phyloP scores from a whole-genome alignment of 1,284 basidiomycete species.

The Cryptococcus wingfieldii region DNA sequence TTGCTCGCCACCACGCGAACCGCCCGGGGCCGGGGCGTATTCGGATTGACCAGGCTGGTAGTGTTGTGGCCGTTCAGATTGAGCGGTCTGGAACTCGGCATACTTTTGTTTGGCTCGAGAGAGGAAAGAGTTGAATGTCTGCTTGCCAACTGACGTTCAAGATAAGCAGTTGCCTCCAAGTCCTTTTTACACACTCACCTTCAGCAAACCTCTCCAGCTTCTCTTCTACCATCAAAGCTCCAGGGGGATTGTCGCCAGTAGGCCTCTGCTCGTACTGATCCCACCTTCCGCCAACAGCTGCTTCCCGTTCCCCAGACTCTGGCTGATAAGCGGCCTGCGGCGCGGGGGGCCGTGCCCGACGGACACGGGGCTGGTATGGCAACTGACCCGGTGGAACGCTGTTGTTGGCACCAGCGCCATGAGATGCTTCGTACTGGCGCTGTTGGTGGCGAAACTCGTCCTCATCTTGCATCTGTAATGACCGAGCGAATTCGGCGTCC shows the following conservation, averaged over 20 bases:
- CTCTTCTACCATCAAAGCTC: constrained; percentile 43
- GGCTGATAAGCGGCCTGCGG: constrained; percentile 3
- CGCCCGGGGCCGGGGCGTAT: constrained; percentile 16
- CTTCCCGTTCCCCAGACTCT: constrained; percentile 5
- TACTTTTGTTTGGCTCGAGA: constrained; percentile 39
- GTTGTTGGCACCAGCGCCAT: background rate
- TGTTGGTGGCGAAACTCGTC: constrained; percentile 17
- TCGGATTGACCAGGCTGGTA: background rate
- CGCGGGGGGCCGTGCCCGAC: constrained; percentile 18
- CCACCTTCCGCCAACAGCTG: background rate
- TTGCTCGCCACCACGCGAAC: constrained; percentile 30
- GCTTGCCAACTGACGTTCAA: constrained; percentile 30
- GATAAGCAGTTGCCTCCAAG: background rate
- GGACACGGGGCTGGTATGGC: constrained; percentile 46
- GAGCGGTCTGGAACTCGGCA: constrained; percentile 30
- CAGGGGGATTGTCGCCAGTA: constrained; percentile 23
- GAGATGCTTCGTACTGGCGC: constrained; percentile 4
- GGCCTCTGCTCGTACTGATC: constrained; percentile 5
- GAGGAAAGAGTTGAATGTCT: constrained; percentile 42
- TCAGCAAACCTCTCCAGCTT: constrained; percentile 42
- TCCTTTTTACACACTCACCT: constrained; percentile 20
- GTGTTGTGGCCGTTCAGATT: constrained; percentile 6
- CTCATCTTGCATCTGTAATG: constrained; percentile 44
- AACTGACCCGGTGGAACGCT: constrained; percentile 18
- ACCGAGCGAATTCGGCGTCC: constrained; percentile 46